Evolutionary conservation across 495 filamentous ascomycete genomes (phyloP).

Genomic region (Xylaria grammica): DNA sequence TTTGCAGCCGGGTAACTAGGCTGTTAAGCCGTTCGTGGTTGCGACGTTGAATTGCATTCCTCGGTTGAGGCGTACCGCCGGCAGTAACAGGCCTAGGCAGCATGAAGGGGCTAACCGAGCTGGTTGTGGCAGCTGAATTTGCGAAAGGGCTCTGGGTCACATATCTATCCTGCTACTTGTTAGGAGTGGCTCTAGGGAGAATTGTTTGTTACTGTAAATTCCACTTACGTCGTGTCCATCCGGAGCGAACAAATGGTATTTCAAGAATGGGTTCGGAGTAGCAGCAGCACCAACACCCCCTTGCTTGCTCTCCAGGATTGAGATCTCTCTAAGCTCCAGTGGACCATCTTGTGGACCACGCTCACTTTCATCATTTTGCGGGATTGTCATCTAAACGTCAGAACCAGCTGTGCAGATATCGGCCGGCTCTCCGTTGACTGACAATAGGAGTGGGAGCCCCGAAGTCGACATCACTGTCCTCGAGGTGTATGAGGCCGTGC

Average conservation of each 20-base stretch:
- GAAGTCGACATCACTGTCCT: not conserved
- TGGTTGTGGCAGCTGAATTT: not conserved
- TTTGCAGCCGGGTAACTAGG: conserved; percentile 4
- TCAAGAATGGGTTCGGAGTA: not conserved
- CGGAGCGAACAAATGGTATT: not conserved
- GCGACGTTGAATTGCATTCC: conserved; percentile 9
- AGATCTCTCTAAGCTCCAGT: conserved; percentile 12
- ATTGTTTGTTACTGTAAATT: not conserved
- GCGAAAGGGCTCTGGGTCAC: not conserved
- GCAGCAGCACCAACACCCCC: not conserved
- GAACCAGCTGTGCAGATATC: not conserved
- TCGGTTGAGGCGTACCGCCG: not conserved
- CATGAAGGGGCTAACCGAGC: not conserved
- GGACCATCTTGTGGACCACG: no score
- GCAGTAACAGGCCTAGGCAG: not conserved
- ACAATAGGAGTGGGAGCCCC: not conserved
- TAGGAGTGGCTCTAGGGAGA: not conserved
- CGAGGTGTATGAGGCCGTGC: not conserved
- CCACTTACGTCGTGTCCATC: conserved; percentile 6
- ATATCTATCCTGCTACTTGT: not conserved
- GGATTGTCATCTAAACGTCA: not conserved
- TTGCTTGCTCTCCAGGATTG: not conserved
- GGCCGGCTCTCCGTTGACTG: not conserved
- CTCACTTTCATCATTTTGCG: not conserved
- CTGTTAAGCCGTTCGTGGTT: conserved; percentile 9